Conservation (phyloP, 805 yeast genomes). For the Tetrapisispora phaffii region DNA sequence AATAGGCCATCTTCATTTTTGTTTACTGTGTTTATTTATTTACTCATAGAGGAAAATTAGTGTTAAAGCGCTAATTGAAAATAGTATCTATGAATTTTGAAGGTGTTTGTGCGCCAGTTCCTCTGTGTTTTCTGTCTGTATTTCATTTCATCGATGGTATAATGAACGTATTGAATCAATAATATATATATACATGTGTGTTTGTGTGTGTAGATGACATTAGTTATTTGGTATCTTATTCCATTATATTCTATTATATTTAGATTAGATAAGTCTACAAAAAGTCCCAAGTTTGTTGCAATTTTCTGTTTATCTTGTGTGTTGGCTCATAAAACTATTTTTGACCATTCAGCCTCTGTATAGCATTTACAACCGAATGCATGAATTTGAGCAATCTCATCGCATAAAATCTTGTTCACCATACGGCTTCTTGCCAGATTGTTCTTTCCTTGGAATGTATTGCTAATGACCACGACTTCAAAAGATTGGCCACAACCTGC, state of each 20-base stretch:
- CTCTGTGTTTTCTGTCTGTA: too few relatives aligned
- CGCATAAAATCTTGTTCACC: slow-evolving; percentile 69
- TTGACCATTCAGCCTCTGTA: slow-evolving; percentile 81
- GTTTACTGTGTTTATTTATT: not conserved
- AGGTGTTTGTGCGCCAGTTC: too few relatives aligned
- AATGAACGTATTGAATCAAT: too few relatives aligned
- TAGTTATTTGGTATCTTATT: too few relatives aligned
- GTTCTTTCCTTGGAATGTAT: slow-evolving; percentile 67
- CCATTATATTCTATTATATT: too few relatives aligned
- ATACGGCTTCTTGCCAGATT: slow-evolving; percentile 77
- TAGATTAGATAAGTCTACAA: too few relatives aligned
- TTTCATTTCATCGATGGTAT: too few relatives aligned
- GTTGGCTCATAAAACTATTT: slow-evolving; percentile 19
- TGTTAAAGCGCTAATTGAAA: not conserved
- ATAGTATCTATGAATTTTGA: too few relatives aligned
- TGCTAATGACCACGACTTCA: slow-evolving; percentile 77
- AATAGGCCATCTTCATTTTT: not conserved
- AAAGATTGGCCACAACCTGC: slow-evolving; percentile 99
- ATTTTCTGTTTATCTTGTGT: not conserved
- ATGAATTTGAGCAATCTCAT: slow-evolving; percentile 80
- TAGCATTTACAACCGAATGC: slow-evolving; percentile 91
- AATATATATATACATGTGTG: too few relatives aligned
- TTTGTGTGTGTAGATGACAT: too few relatives aligned
- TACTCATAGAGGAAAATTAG: not conserved
- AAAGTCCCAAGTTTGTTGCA: too few relatives aligned